Percentiles rank a stretch among this genome's conserved stretches.
phyloP scores from a whole-genome alignment of 495 filamentous ascomycete genomes.

The Podospora conica region DNA sequence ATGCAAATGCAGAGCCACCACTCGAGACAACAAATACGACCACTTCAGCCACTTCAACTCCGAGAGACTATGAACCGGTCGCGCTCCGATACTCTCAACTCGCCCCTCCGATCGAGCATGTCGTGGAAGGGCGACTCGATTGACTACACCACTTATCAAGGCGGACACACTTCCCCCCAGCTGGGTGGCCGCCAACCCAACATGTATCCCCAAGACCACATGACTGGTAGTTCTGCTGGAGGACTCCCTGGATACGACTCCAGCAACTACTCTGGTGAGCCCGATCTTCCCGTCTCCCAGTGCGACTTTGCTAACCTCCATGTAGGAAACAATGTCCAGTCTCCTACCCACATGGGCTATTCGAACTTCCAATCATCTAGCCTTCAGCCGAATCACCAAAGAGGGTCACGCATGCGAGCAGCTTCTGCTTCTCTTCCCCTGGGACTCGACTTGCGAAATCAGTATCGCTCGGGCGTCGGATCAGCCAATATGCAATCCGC shows the following conservation, averaged over 20 bases:
- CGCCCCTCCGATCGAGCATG: conserved; percentile 54
- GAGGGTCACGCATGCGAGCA: conserved; percentile 40
- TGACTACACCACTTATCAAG: conserved; percentile 46
- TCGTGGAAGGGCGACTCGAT: conserved; percentile 56
- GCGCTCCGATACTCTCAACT: conserved; percentile 52
- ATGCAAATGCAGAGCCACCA: conserved; percentile 41
- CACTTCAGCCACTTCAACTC: conserved; percentile 52
- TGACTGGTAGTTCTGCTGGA: conserved; percentile 17
- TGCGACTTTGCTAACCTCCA: not conserved
- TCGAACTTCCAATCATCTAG: conserved; percentile 33
- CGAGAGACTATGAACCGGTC: conserved; percentile 55
- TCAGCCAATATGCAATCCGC: conserved; percentile 35
- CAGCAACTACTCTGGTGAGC: conserved; percentile 48
- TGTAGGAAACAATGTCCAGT: conserved; percentile 42
- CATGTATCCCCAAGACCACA: conserved; percentile 29
- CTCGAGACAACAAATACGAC: conserved; percentile 38
- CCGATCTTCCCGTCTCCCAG: not conserved
- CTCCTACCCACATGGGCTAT: conserved; percentile 43
- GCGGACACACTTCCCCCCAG: conserved; percentile 36
- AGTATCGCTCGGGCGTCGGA: conserved; percentile 41
- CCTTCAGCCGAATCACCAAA: conserved; percentile 38
- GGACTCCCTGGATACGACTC: conserved; percentile 43
- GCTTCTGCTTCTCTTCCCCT: conserved; percentile 43
- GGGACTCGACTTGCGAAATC: conserved; percentile 41
- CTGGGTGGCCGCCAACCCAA: conserved; percentile 38